Evolutionary conservation across 306 rosid genomes (phyloP).

Genomic region (Hippophae rhamnoides): DNA sequence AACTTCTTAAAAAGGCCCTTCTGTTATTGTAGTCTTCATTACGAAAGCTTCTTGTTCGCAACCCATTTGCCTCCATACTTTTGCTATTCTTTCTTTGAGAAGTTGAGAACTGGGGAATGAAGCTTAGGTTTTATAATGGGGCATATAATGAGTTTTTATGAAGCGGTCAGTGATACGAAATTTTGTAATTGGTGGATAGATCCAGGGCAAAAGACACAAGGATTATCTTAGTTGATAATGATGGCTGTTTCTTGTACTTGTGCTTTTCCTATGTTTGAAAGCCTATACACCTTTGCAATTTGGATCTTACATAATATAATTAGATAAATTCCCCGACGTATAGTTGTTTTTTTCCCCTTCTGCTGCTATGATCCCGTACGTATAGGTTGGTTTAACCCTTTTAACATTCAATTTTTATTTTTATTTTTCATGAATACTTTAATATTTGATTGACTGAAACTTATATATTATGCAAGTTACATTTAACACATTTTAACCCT

Average conservation of each 20-base stretch:
- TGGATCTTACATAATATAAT: not conserved
- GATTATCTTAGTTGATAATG: not conserved
- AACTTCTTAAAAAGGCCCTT: conserved; percentile 26
- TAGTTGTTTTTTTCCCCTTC: too few species aligned
- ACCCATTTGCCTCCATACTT: not conserved
- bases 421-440: too few species aligned
- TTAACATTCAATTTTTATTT: not conserved
- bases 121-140: not conserved
- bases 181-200: not conserved
- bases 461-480: too few species aligned
- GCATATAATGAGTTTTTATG: not conserved
- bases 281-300: conserved; percentile 3
- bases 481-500: too few species aligned
- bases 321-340: not conserved
- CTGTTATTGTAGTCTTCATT: conserved; percentile 19
- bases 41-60: conserved; percentile 20
- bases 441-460: too few species aligned
- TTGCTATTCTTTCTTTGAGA: conserved; percentile 8
- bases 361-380: not conserved
- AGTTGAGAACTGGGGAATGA: not conserved
- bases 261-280: conserved; percentile 9
- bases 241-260: conserved; percentile 1
- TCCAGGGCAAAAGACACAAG: not conserved
- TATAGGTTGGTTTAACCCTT: not conserved
- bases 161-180: too few species aligned